Evolutionary conservation across 2,329 filamentous ascomycete species (phyloP), one percentile per base, ranked within the genome.

Genomic region (Emericellopsis cladophorae): DNA sequence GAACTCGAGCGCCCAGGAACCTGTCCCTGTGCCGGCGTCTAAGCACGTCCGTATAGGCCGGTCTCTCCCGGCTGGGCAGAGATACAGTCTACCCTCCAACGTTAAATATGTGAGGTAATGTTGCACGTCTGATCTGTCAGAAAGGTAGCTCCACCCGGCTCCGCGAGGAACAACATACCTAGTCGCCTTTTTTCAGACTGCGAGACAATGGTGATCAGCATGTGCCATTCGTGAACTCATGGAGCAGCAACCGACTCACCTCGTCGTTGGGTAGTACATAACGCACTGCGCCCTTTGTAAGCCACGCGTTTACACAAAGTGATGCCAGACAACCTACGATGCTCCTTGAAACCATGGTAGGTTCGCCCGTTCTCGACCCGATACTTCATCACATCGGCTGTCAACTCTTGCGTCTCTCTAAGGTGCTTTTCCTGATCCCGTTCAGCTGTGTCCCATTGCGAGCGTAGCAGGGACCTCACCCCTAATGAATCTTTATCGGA

Each of bases 351-450:
- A 5, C 59, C 49, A 39, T 65, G 58, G 32, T 62, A 64, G 0
- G 58, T 63, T n/a, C 61, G 49, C 2, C 60, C 60, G 43, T 63
- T 59, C 40, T 65, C 60, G 11, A 53, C 49, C 5, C 60, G 56
- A 46, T 58, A 60, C 6, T 53, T 46, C 29, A 54, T 42, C 34
- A 65, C 60, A 29, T 29, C 26, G 26, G 26, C 26, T 29, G 26
- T 29, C 9, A 29, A 12, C 12, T 29, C 26, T 12, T 29, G 9
- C 26, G 26, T 29, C 12, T 29, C 26, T 29, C 26, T 9, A 3
- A 29, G 26, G 26, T 29, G 26, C 26, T 29, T 29, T 7, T 29
- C 26, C 26, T 29, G 6, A 9, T 29, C 12, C 12, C 9, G 26
- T 29, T 29, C 12, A 29, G 26, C 26, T 12, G 9, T 29, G 26